Evolutionary conservation across 441 rosid species (phyloP).

Genomic region (Aleurites moluccanus): DNA sequence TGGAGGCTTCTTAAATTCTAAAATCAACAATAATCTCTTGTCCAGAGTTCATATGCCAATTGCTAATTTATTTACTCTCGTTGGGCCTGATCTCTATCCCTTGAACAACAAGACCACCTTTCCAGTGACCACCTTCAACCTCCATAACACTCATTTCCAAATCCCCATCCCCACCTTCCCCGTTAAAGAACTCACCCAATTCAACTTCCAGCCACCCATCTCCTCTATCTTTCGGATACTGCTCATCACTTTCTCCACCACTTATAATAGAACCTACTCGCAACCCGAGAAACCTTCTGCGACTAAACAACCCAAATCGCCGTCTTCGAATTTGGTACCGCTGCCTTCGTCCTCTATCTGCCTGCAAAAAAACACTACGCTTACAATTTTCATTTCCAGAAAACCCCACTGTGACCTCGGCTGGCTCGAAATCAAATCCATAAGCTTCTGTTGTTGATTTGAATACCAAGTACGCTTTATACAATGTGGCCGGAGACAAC

Average conservation of each 20-base stretch:
- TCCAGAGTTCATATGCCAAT: no score
- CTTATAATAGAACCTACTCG: neutral
- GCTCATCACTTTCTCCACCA: neutral
- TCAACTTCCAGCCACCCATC: conserved; percentile 54
- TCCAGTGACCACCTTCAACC: conserved; percentile 29
- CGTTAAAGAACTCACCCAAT: conserved; percentile 43
- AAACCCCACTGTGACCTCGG: conserved; percentile 40
- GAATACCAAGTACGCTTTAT: conserved; percentile 47
- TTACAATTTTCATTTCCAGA: conserved; percentile 28
- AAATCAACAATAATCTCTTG: no score
- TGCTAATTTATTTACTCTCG: no score
- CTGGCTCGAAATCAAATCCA: conserved; percentile 39
- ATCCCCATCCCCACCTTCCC: conserved; percentile 31
- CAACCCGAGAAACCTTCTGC: neutral
- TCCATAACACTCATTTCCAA: conserved; percentile 42
- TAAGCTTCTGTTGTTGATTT: conserved; percentile 6
- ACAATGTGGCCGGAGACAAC: conserved; percentile 41
- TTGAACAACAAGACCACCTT: conserved; percentile 39
- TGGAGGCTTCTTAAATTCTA: no score
- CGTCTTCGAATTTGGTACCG: neutral
- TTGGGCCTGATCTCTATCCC: conserved; percentile 61
- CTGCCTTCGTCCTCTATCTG: neutral
- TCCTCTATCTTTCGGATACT: conserved; percentile 19
- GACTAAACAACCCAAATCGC: neutral
- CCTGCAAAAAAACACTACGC: conserved; percentile 19